phyloP scores from a whole-genome alignment of 495 filamentous ascomycete species.

The Extremus antarcticus region DNA sequence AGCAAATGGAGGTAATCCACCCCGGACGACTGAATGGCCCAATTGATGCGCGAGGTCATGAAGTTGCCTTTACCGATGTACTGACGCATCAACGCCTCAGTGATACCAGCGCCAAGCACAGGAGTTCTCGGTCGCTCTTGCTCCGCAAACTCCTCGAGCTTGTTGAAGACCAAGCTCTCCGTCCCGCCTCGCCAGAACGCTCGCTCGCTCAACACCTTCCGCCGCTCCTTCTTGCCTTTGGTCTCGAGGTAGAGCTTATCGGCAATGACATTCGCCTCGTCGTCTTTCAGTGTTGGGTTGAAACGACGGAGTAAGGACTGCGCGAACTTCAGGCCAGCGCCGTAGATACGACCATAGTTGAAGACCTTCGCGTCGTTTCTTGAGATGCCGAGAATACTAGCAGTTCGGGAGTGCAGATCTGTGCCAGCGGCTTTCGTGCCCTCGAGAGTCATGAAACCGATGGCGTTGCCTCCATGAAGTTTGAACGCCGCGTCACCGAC shows the following conservation, averaged over 20 bases:
- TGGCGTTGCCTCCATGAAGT: slow-evolving; percentile 87
- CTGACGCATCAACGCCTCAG: slow-evolving; percentile 79
- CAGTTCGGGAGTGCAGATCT: slow-evolving; percentile 90
- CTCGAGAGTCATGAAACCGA: slow-evolving; percentile 98
- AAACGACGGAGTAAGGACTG: slow-evolving; percentile 83
- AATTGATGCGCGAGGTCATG: slow-evolving; percentile 95
- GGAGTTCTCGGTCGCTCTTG: slow-evolving; percentile 86
- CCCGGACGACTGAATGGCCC: slow-evolving; percentile 95
- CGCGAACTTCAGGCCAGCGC: slow-evolving; percentile 88
- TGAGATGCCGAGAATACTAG: slow-evolving; percentile 80
- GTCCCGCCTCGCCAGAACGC: slow-evolving; percentile 95
- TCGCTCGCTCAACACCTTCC: slow-evolving; percentile 55
- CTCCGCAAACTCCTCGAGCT: slow-evolving; percentile 91
- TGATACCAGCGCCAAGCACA: slow-evolving; percentile 92
- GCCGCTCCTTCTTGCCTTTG: slow-evolving; percentile 69
- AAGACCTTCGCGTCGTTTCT: slow-evolving; percentile 95
- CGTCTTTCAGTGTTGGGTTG: slow-evolving; percentile 70
- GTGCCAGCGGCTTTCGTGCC: slow-evolving; percentile 89
- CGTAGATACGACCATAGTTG: slow-evolving; percentile 98
- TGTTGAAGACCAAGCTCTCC: slow-evolving; percentile 96
- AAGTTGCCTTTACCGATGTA: slow-evolving; percentile 75
- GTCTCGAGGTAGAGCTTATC: slow-evolving; percentile 75
- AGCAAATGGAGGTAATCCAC: slow-evolving; percentile 96
- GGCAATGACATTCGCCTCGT: slow-evolving; percentile 62
- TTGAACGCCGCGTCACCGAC: slow-evolving; percentile 90